Evolutionary conservation across 768 basidiomycete species (phyloP), one percentile per base, ranked within the genome.

Genomic region (Psilocybe tampanensis): DNA sequence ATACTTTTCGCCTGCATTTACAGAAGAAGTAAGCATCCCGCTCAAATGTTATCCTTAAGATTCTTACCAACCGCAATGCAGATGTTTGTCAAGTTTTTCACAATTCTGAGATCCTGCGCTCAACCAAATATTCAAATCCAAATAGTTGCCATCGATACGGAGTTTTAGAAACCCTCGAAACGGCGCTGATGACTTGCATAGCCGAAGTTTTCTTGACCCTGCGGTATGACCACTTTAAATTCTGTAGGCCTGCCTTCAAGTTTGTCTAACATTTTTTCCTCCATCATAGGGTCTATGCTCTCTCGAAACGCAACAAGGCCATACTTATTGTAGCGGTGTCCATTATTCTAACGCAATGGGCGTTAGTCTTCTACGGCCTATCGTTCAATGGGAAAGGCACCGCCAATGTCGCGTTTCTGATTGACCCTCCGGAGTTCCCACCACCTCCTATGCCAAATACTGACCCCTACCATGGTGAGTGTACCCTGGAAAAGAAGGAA

Each of bases 81-180:
- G 36, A 39, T 39, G 36, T 39, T 39, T 39, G 36, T 39, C 36
- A 39, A 39, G 15, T 39, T 13, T 3, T n/a, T n/a, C 15, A 13
- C 36, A 5, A 5, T 13, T 39, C 36, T n/a, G 36, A 39, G 15
- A 39, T 13, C 12, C 36, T 15, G n/a, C 36, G n/a, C 12, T 39
- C 36, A 39, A 15, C 36, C 12, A 13, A n/a, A 13, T 39, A 13
- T 15, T 39, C 12, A 39, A 34, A 34, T 8, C 18, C 43, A 7
- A 6, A 29, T 23, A 57, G 56, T 9, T 57, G 56, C 44, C 29
- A 44, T 24, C 33, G 41, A 15, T 57, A 57, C 33, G 49, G 56
- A 18, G 51, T 57, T 13, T 52, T 57, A 43, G 49, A 57, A 39
- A 50, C 49, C 0, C 33, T 57, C 8, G 56, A 57, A 45, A 57